A percentile compares a stretch with the other conserved stretches of the same genome.
Conservation (phyloP, 2,329 filamentous ascomycete genomes). For the Ramichloridium luteum region DNA sequence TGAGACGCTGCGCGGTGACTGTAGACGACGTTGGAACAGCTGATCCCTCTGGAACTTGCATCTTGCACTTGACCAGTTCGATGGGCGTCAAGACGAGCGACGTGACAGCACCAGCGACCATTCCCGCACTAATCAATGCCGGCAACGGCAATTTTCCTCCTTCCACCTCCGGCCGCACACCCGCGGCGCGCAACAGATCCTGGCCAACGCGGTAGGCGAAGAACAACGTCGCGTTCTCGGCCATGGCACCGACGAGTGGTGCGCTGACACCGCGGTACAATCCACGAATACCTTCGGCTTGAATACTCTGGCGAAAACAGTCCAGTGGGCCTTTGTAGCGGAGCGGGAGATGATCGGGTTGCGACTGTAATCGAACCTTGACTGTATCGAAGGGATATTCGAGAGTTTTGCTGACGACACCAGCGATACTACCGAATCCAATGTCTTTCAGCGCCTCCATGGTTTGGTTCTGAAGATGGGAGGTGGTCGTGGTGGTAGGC, state of each 20-base stretch:
- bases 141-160: constrained; percentile 55
- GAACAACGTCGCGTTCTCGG: constrained; percentile 86
- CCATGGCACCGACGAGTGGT: constrained; percentile 76
- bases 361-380: constrained; percentile 94
- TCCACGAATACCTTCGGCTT: constrained; percentile 62
- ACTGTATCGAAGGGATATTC: constrained; percentile 98
- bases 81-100: constrained; percentile 87
- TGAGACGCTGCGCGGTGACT: neutral
- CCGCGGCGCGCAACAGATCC: constrained; percentile 49
- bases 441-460: constrained; percentile 74
- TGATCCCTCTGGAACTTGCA: constrained; percentile 58
- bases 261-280: constrained; percentile 90
- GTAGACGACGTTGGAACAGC: constrained; percentile 13
- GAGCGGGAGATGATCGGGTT: constrained; percentile 70
- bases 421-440: constrained; percentile 78
- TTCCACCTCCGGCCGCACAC: constrained; percentile 34
- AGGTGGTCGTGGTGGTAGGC: neutral
- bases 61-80: constrained; percentile 96
- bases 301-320: constrained; percentile 80
- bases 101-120: constrained; percentile 76
- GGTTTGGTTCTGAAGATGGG: constrained; percentile 29
- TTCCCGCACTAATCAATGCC: constrained; percentile 67
- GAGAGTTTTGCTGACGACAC: constrained; percentile 85
- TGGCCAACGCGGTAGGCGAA: constrained; percentile 64
- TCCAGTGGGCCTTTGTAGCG: constrained; percentile 79